These are phyloP conservation scores for Kazachstania taianensis DNA, from an alignment of 805 yeast species.

Conservation along the genomic window DNA sequence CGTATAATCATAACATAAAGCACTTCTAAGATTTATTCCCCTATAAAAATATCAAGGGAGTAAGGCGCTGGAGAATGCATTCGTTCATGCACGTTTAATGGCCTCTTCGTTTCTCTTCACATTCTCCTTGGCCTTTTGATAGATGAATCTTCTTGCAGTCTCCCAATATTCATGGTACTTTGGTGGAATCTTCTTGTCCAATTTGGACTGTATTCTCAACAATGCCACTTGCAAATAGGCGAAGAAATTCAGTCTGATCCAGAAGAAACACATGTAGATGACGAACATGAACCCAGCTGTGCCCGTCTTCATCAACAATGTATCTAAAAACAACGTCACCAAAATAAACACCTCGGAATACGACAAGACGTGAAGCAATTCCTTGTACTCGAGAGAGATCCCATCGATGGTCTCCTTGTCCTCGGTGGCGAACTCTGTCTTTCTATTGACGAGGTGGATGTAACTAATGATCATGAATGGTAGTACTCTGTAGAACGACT, in stretches of 20 bases:
- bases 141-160: conserved; percentile 32
- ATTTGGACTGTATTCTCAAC: conserved; percentile 21
- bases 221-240: conserved; percentile 32
- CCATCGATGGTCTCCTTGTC: conserved; percentile 5
- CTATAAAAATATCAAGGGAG: no score
- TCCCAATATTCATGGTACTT: conserved; percentile 33
- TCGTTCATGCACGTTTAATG: neutral
- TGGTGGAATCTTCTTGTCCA: conserved; percentile 29
- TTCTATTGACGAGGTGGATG: conserved; percentile 40
- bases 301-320: conserved; percentile 48
- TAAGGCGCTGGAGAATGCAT: neutral
- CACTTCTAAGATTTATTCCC: no score
- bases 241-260: conserved; percentile 57
- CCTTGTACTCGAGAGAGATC: conserved; percentile 11
- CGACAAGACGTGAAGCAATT: conserved; percentile 35
- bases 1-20: no score
- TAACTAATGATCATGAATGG: conserved; percentile 51
- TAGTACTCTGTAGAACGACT: conserved; percentile 52
- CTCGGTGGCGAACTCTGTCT: conserved; percentile 12
- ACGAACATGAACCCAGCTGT: conserved; percentile 61
- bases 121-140: conserved; percentile 32
- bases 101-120: conserved; percentile 4
- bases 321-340: conserved; percentile 45
- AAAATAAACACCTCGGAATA: conserved; percentile 51
- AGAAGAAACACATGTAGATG: conserved; percentile 48